phyloP scores from a whole-genome alignment of 129 eudicot species.

The Lonicera japonica region DNA sequence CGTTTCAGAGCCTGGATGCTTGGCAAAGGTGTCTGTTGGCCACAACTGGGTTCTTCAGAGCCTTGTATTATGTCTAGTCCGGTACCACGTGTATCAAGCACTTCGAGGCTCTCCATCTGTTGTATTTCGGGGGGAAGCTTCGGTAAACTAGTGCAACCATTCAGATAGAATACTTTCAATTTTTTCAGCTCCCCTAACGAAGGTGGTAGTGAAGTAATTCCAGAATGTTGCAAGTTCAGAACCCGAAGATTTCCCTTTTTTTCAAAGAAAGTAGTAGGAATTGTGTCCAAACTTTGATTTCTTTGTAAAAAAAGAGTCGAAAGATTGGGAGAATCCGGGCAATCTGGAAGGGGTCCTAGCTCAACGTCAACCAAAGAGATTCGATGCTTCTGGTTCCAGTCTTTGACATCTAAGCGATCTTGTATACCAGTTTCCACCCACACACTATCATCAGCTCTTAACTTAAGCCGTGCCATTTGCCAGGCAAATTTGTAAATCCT shows the following conservation, averaged over 20 bases:
- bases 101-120: background rate
- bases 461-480: background rate
- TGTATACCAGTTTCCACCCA: background rate
- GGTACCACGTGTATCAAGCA: constrained; percentile 18
- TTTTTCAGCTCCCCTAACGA: background rate
- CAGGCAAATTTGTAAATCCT: background rate
- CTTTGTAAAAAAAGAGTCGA: no score
- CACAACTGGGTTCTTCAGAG: no score
- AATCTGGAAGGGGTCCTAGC: no score
- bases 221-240: background rate
- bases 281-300: background rate
- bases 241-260: background rate
- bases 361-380: no score
- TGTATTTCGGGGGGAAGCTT: background rate
- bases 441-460: background rate
- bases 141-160: background rate
- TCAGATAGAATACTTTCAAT: background rate
- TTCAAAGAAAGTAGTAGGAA: background rate
- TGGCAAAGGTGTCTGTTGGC: background rate
- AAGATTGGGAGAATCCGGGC: no score
- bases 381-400: background rate
- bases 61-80: constrained; percentile 13
- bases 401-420: background rate
- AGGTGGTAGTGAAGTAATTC: background rate
- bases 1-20: constrained; percentile 4